Evolutionary conservation across 2,329 filamentous ascomycete species (phyloP).

Genomic region (Phialophora verrucosa): DNA sequence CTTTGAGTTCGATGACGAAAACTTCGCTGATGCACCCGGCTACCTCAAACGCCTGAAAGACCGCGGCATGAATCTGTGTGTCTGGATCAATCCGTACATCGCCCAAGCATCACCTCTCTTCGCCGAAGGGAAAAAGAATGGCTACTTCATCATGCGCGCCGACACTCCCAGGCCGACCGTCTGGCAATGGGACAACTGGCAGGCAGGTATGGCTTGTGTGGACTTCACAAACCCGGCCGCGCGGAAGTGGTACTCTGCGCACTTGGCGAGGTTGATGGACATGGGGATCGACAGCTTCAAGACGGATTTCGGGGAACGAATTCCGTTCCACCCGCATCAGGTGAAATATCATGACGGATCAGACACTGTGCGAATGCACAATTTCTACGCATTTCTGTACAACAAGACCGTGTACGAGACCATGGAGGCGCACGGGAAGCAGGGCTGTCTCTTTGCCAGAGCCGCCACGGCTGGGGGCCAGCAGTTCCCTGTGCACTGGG

Average conservation of each 20-base stretch:
- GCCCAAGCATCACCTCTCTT: constrained; percentile 72
- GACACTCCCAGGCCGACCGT: constrained; percentile 63
- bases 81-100: constrained; percentile 79
- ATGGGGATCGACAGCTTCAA: constrained; percentile 74
- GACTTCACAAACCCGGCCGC: constrained; percentile 77
- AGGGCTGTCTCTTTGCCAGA: constrained; percentile 68
- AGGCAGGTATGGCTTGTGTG: constrained; percentile 75
- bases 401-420: constrained; percentile 72
- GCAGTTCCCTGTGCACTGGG: constrained; percentile 73
- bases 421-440: constrained; percentile 56
- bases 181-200: constrained; percentile 80
- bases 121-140: constrained; percentile 64
- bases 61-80: constrained; percentile 69
- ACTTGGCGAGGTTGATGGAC: constrained; percentile 69
- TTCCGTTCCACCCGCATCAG: constrained; percentile 61
- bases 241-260: constrained; percentile 66
- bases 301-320: constrained; percentile 76
- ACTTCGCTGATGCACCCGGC: constrained; percentile 70
- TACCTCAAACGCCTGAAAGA: constrained; percentile 70
- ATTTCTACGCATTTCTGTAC: constrained; percentile 76
- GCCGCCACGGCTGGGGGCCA: constrained; percentile 71
- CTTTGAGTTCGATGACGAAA: constrained; percentile 71
- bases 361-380: constrained; percentile 73
- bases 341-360: constrained; percentile 68
- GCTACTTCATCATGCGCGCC: constrained; percentile 71